Evolutionary conservation across 768 basidiomycete species (phyloP).

Genomic region (Pleurotus djamor): DNA sequence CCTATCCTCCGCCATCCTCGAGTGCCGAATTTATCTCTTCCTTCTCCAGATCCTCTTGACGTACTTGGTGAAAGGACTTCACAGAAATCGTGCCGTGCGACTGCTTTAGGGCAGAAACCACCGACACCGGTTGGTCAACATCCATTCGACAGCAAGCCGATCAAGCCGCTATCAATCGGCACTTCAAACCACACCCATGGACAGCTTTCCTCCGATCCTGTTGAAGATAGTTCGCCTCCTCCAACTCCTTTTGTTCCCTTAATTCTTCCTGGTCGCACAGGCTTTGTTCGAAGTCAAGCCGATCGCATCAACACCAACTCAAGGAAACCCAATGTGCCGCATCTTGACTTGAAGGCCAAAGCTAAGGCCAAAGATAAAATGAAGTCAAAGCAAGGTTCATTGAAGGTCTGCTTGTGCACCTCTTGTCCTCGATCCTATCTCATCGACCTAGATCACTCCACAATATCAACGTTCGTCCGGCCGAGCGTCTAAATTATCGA

Average conservation of each 20-base stretch:
- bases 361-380: not conserved
- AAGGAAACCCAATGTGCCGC: not conserved
- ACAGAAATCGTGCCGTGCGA: no score
- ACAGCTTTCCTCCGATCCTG: not conserved
- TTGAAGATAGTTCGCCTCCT: slow-evolving; percentile 1
- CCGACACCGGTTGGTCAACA: not conserved
- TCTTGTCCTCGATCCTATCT: not conserved
- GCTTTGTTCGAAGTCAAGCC: not conserved
- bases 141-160: not conserved
- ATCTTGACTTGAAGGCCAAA: not conserved
- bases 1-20: not conserved
- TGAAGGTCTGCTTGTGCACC: not conserved
- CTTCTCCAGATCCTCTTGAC: slow-evolving; percentile 12
- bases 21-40: not conserved
- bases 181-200: not conserved
- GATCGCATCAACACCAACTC: not conserved
- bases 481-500: not conserved
- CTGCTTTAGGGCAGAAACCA: not conserved
- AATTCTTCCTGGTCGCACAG: not conserved
- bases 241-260: not conserved
- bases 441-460: not conserved
- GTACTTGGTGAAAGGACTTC: not conserved
- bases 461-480: not conserved
- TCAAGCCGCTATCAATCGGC: not conserved
- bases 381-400: not conserved